These are phyloP conservation scores for rapeseed (Brassica napus) DNA, from an alignment of 345 rosid genomes.

Conservation along the genomic window Da-Ae NC_063446.1:3137501-3138000, in stretches of 20 bases:
- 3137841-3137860: neutral
- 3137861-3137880: neutral
- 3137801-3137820: neutral
- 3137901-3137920: conserved; percentile 57
- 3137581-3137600: neutral
- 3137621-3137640: neutral
- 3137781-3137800: conserved; percentile 58
- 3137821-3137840: neutral
- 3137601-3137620: conserved; percentile 11
- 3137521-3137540: conserved; percentile 76
- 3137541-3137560: conserved; percentile 95
- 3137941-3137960: conserved; percentile 79
- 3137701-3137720: conserved; percentile 83
- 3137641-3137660: neutral
- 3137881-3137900: neutral
- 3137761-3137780: conserved; percentile 98
- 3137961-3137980: conserved; percentile 97
- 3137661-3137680: conserved; percentile 82
- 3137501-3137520: neutral
- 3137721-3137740: conserved; percentile 78
- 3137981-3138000: conserved; percentile 20
- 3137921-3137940: conserved; percentile 87
- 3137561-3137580: conserved; percentile 92
- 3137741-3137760: conserved; percentile 96
- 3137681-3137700: conserved; percentile 87